A percentile compares a stretch with the other conserved stretches of the same genome.
phyloP scores from a whole-genome alignment of 2,329 filamentous ascomycete species.

The Penicillium expansum region DNA sequence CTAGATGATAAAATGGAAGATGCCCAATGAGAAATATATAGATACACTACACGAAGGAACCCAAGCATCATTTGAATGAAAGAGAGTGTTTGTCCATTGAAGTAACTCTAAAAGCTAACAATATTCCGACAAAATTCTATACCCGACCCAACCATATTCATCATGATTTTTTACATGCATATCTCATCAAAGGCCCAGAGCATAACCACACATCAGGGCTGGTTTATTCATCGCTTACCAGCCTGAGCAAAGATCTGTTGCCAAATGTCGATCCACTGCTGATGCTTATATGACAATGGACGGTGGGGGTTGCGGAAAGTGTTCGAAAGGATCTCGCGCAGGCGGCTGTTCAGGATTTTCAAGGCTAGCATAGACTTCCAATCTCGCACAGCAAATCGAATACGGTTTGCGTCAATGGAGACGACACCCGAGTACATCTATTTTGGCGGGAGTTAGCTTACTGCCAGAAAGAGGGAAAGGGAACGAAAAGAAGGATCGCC shows the following conservation, averaged over 20 bases:
- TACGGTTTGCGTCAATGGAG: slow-evolving; percentile 79
- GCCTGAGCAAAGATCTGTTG: slow-evolving; percentile 61
- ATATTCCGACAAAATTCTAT: slow-evolving; percentile 8
- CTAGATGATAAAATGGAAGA: background rate
- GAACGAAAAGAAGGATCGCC: background rate
- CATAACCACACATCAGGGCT: background rate
- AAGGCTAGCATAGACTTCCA: slow-evolving; percentile 92
- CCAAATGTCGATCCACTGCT: slow-evolving; percentile 73
- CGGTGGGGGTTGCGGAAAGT: slow-evolving; percentile 56
- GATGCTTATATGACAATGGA: slow-evolving; percentile 58
- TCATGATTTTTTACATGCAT: slow-evolving; percentile 12
- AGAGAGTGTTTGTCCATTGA: background rate
- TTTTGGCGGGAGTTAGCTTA: background rate
- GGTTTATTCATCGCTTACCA: slow-evolving; percentile 20
- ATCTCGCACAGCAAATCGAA: slow-evolving; percentile 77
- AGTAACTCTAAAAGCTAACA: background rate
- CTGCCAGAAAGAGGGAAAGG: background rate
- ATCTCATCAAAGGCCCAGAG: slow-evolving; percentile 10
- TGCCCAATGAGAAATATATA: background rate
- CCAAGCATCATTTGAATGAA: background rate
- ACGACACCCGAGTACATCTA: slow-evolving; percentile 84
- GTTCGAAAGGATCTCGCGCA: slow-evolving; percentile 71
- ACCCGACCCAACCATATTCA: slow-evolving; percentile 6
- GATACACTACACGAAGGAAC: background rate
- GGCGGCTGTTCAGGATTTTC: slow-evolving; percentile 70